Evolutionary conservation across 306 rosid genomes (phyloP), one percentile per base, ranked within the genome.

Genomic region (Cucumis sativus): DNA sequence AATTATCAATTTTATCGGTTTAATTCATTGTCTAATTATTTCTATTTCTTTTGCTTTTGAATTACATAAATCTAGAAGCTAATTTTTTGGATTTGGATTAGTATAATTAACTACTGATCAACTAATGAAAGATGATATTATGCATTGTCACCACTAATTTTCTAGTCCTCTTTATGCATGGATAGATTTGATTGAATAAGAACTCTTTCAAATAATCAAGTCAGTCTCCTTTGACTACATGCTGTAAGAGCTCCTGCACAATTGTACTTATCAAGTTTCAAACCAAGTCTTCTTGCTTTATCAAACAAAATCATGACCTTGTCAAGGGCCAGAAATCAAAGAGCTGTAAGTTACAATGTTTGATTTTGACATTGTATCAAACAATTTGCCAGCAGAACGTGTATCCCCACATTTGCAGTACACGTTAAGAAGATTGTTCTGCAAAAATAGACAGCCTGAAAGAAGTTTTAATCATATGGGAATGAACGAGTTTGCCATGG

Each of bases 241-340:
- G 78, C 80, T 58, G 80, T 61, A 39, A 89, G 70, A 64, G 81
- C 81, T 7, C 85, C 81, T 0, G 84, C 82, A 75, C 80, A 88
- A 71, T 89, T 86, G 64, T 82, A 82, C 81, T 82, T 87, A 72
- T 85, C 89, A 49, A 75, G 80, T 25, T 71, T 77, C 39, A 79
- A 77, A 64, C 77, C 79, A 7, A 28, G 65, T 74, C 43, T 66
- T 78, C 86, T 82, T 54, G 86, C 88, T 66, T 85, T 78, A 39
- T 41, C 35, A 76, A 87, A 82, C 23, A 84, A 76, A n/a, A 37
- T 23, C 18, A 87, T 35, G 57, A 78, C 84, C 11, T 74, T 79
- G 51, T 58, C 80, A 78, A 61, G 60, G 12, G 45, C 85, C 85
- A 47, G 83, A 87, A 76, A 87, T 81, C 74, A 87, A 72, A 30